Base-by-base conservation (phyloP, 1,284 basidiomycete species). In the Ustilago loliicola region DNA sequence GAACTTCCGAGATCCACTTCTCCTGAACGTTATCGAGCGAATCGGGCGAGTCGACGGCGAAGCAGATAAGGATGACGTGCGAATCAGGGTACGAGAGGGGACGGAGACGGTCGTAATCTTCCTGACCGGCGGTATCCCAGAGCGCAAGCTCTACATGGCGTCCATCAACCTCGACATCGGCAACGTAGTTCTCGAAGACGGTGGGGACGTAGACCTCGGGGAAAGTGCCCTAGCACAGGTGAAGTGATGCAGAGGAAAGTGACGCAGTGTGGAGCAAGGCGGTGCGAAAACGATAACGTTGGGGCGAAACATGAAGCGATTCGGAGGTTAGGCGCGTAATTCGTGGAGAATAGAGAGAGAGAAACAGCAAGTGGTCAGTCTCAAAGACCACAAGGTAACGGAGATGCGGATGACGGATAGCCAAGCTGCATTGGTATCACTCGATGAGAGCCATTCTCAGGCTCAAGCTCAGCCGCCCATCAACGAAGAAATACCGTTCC, bases 81-180 rank as follows among this genome's bases (percentile, higher is more conserved):
- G 93, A 94, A 88, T 96, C 94, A 45, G 94, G 94, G 88, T 95
- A 96, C 72, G 91, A 93, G 78, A 95, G 91, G 5, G 86, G 86
- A 42, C 84, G 83, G 25, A 85, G 80, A 56, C 88, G 88, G 86
- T 89, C 89, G 83, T 90, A 89, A 80, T 90, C 89, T 83, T 96
- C 94, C 87, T 96, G 94, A 65, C 94, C 94, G 29, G 94, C 94
- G 69, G 94, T 96, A 93, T 96, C 94, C 94, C 94, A 96, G 76
- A 96, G 89, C 32, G 94, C 94, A 77, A 96, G 89, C 87, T 96
- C 94, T 80, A 96, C 93, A 87, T 94, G 92, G 88, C 94, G 95
- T 80, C 93, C 93, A 84, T 94, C 94, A 65, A 95, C 93, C 87
- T 94, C 93, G 67, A 95, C 93, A 87, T 94, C 93, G 79, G 93